Base-by-base conservation (phyloP, 1,139 yeast genomes). In the Geotrichum bryndzae region DNA sequence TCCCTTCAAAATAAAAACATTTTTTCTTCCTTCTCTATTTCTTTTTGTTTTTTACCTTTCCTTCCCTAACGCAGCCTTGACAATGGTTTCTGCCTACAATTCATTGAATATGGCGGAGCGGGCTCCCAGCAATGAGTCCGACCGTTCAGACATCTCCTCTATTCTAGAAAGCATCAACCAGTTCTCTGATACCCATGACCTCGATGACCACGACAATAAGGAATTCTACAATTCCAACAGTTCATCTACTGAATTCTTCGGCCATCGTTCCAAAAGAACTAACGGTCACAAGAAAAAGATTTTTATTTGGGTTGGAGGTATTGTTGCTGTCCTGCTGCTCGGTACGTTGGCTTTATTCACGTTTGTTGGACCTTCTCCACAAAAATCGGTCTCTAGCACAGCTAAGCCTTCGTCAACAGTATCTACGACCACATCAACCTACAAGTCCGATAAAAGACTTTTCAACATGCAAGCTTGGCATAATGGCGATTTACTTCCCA, bases 391-490 rank as follows among this genome's bases (percentile, higher is more conserved):
- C 29, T 8, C 51, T 22, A 41, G 35, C 51, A 23, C 38, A 8
- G 46, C 31, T n/a, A 22, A 38, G 51, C 18, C 29, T 29, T 29
- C 7, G 23, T 23, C 56, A 22, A 15, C 33, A n/a, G 25, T n/a
- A 18, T 29, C 33, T n/a, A 15, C 51, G n/a, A 50, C 52, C n/a
- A 22, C 52, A 27, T 11, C 29, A 15, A n/a, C 18, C 53, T 27
- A 51, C 29, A 31, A 58, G 35, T 15, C 60, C n/a, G 58, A 57
- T 51, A 61, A 61, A 41, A 51, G 33, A 15, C 48, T 58, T 15
- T 60, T 62, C 50, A 25, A 31, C 23, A 57, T 62, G 58, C n/a
- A 55, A 13, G 54, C 53, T 27, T 62, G 64, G 64, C 54, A 57
- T 25, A 23, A 31, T 3, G 63, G 64, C 10, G 51, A 22, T 2